Base-by-base conservation (phyloP, 169 alveolate species). In the Cryptosporidium andersoni region DNA sequence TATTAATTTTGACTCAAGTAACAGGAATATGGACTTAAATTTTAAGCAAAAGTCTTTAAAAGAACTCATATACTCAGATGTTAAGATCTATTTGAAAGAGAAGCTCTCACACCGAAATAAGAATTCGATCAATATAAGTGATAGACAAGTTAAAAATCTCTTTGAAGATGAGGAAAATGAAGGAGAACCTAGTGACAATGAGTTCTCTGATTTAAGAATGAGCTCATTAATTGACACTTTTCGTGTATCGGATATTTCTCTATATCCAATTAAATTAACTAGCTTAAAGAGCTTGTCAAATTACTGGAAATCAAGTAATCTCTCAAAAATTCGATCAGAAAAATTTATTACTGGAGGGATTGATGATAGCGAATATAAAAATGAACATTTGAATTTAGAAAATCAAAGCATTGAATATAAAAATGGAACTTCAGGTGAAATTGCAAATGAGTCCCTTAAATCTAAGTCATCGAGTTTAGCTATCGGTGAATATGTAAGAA, bases 401-500 rank as follows among this genome's bases (percentile, higher is more conserved):
- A 67, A 63, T 53, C 39, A 16, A 47, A 7, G 47, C n/a, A 81
- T 9, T 14, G 67, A 45, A 25, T 42, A 45, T n/a, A 51, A 34
- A 9, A 80, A 81, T 36, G 60, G 81, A 58, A 51, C 74, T 51
- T 85, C 80, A 90, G 81, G 90, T 94, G 96, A 95, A 92, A 14
- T 91, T 95, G 64, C 91, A 88, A 40, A 91, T 92, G 53, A 93
- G 91, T 66, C 92, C 66, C 42, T 45, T 66, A 7, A 55, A 25
- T 25, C 25, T 25, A 25, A 25, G 16, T 43, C 11, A 43, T 74
- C 91, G 8, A 53, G 74, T 1, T 94, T 90, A 42, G 93, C 94
- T 64, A 91, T 89, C 67, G 99, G 99, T 5, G 91, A 93, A 7
- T 97, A 95, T 90, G 96, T 96, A 14, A 92, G 95, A 80, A 92